These are phyloP conservation scores for Suillus subluteus DNA, from an alignment of 768 basidiomycete genomes.

Conservation along the genomic window DNA sequence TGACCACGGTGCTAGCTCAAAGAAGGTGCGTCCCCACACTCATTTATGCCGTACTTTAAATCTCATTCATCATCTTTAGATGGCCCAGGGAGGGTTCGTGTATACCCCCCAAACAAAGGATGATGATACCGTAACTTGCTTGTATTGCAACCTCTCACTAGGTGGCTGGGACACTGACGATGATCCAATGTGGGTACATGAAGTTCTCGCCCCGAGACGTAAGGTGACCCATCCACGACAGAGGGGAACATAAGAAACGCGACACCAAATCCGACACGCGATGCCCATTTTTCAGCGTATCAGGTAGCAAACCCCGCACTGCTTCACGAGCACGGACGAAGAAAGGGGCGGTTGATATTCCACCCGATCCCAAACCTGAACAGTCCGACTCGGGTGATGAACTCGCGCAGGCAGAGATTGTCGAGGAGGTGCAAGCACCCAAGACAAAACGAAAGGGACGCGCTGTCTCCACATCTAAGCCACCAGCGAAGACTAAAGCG, in stretches of 20 bases:
- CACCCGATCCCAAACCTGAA: background rate
- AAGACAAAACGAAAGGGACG: constrained; percentile 15
- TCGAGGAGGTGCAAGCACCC: constrained; percentile 17
- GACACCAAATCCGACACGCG: constrained; percentile 46
- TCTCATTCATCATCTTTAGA: constrained; percentile 45
- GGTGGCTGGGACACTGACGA: constrained; percentile 89
- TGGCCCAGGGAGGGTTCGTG: constrained; percentile 90
- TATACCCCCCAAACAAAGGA: constrained; percentile 68
- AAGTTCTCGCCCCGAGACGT: background rate
- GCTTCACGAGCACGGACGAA: constrained; percentile 13
- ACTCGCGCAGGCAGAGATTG: constrained; percentile 13
- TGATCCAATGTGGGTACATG: constrained; percentile 76
- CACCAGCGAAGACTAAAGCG: background rate
- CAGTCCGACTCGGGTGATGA: constrained; percentile 30
- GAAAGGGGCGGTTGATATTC: constrained; percentile 8
- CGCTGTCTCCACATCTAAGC: background rate
- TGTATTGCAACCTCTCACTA: constrained; percentile 80
- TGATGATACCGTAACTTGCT: constrained; percentile 83
- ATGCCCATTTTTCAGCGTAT: constrained; percentile 48
- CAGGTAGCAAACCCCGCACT: constrained; percentile 28
- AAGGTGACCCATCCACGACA: constrained; percentile 31
- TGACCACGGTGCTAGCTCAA: constrained; percentile 71
- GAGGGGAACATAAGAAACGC: constrained; percentile 78
- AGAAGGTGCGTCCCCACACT: constrained; percentile 50
- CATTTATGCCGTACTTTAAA: background rate